Evolutionary conservation across 805 yeast genomes (phyloP).

Genomic region (Pichia insulana): DNA sequence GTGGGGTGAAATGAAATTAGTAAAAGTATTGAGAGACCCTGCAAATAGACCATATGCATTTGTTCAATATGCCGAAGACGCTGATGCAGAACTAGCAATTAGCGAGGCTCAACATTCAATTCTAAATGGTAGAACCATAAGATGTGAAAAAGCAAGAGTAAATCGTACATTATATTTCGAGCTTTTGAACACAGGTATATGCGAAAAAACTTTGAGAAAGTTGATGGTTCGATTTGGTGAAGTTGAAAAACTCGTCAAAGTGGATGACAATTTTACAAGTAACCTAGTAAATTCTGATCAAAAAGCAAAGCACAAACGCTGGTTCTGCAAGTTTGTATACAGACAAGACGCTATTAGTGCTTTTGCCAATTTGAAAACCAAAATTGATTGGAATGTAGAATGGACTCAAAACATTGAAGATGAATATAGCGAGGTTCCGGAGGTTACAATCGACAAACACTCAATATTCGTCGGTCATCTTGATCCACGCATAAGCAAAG

Average conservation of each 20-base stretch:
- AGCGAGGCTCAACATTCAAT: constrained; percentile 57
- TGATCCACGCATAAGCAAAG: constrained; percentile 43
- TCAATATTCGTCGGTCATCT: constrained; percentile 79
- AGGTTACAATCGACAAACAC: constrained; percentile 50
- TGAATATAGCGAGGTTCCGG: constrained; percentile 26
- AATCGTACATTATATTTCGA: constrained; percentile 71
- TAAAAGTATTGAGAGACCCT: constrained; percentile 77
- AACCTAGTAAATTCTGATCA: constrained; percentile 8
- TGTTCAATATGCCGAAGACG: constrained; percentile 71
- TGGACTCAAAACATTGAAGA: constrained; percentile 83
- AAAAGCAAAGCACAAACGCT: constrained; percentile 23
- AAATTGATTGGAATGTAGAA: constrained; percentile 51
- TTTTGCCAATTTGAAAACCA: constrained; percentile 56
- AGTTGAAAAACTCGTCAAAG: constrained; percentile 54
- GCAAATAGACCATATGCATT: constrained; percentile 85
- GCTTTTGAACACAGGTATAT: constrained; percentile 25
- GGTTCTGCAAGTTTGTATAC: constrained; percentile 74
- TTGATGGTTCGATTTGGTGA: constrained; percentile 56
- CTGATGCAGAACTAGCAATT: constrained; percentile 63
- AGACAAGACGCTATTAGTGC: constrained; percentile 87
- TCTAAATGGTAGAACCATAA: constrained; percentile 64
- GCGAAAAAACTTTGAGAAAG: constrained; percentile 27
- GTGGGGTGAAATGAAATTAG: constrained; percentile 66
- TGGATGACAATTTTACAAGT: constrained; percentile 26
- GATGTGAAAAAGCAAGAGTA: constrained; percentile 89